Evolutionary conservation across 257 asterid genomes (phyloP).

Genomic region (Handroanthus guayacan): DNA sequence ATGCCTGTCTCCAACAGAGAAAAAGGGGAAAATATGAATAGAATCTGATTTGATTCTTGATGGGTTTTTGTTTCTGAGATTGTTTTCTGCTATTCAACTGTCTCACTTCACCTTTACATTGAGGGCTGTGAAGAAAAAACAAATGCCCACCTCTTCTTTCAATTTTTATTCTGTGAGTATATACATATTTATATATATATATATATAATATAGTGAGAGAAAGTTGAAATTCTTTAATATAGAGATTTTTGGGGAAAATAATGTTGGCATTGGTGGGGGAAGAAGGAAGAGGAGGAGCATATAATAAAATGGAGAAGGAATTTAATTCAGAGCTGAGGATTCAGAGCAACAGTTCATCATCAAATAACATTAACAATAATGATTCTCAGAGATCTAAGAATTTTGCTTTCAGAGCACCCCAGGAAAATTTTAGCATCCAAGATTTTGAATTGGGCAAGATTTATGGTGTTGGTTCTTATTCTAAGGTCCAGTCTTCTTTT

Average conservation of each 20-base stretch:
- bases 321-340: constrained; percentile 78
- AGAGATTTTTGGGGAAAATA: constrained; percentile 38
- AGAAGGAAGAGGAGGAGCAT: constrained; percentile 27
- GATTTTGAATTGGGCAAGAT: constrained; percentile 96
- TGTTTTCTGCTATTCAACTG: constrained; percentile 64
- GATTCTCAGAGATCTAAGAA: constrained; percentile 78
- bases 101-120: constrained; percentile 49
- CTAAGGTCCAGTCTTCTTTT: constrained; percentile 65
- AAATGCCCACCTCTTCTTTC: not conserved
- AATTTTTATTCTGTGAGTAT: not conserved
- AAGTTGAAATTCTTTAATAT: constrained; percentile 38
- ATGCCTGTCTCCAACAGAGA: constrained; percentile 49
- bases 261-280: constrained; percentile 68
- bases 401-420: constrained; percentile 92
- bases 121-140: constrained; percentile 60
- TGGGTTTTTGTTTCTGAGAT: constrained; percentile 50
- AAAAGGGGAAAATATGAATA: constrained; percentile 39
- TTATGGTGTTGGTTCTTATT: constrained; percentile 99
- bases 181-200: too few relatives aligned
- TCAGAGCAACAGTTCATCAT: constrained; percentile 59
- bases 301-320: constrained; percentile 73
- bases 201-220: constrained; percentile 3
- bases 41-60: constrained; percentile 63
- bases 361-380: constrained; percentile 8
- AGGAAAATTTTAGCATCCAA: constrained; percentile 87